phyloP scores from a whole-genome alignment of 768 basidiomycete species.

The Paxillus ammoniavirescens region DNA sequence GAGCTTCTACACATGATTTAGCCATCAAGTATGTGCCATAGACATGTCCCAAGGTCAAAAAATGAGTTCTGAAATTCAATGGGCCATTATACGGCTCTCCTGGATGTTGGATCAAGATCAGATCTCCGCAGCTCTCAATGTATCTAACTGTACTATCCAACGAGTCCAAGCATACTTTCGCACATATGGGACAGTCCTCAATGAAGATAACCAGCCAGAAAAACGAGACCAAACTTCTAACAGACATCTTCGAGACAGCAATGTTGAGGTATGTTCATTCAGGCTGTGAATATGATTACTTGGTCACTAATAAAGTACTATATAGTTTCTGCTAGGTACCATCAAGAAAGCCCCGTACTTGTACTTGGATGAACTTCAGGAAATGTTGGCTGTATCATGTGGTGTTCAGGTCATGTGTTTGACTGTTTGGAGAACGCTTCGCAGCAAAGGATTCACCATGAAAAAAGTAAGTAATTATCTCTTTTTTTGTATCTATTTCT shows the following conservation, averaged over 20 bases:
- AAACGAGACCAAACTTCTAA: not conserved
- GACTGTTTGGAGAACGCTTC: too few relatives aligned
- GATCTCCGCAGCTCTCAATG: not conserved
- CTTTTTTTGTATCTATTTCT: not conserved
- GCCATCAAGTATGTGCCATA: not conserved
- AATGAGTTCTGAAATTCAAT: not conserved
- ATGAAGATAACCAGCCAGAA: not conserved
- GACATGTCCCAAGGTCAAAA: not conserved
- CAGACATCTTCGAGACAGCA: not conserved
- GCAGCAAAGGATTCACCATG: not conserved
- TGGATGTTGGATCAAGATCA: not conserved
- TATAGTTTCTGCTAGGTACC: not conserved
- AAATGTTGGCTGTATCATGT: too few relatives aligned
- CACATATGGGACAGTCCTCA: not conserved
- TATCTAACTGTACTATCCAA: not conserved
- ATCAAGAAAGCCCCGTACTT: not conserved
- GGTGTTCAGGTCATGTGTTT: too few relatives aligned
- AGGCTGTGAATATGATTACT: not conserved
- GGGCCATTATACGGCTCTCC: not conserved
- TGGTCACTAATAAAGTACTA: not conserved
- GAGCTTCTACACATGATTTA: not conserved
- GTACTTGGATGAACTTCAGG: not conserved
- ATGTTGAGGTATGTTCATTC: not conserved
- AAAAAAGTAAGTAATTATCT: slow-evolving; percentile 3
- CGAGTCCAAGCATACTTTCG: not conserved